These are phyloP conservation scores for Nitzschia sp. DNA, from an alignment of 108 stramenopile genomes.

Conservation along the genomic window DNA sequence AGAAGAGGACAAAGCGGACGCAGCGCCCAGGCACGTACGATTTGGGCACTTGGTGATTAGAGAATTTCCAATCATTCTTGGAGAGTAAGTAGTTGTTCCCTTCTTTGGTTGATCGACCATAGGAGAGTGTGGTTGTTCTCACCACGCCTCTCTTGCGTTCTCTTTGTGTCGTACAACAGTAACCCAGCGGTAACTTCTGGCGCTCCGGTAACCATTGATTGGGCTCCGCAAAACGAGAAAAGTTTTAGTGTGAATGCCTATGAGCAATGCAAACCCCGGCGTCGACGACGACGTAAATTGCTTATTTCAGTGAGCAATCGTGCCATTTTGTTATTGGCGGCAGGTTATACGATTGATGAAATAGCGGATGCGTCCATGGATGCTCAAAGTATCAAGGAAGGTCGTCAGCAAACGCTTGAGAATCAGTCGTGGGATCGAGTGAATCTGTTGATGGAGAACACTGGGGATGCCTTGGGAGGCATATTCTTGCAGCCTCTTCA, in stretches of 20 bases:
- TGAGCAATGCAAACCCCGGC: slow-evolving; percentile 13
- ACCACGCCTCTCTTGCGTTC: neutral
- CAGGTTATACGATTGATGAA: slow-evolving; percentile 27
- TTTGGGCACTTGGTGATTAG: slow-evolving; percentile 13
- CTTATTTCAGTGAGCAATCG: slow-evolving; percentile 18
- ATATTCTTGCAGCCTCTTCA: slow-evolving; percentile 12
- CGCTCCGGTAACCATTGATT: slow-evolving; percentile 31
- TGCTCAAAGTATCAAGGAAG: slow-evolving; percentile 12
- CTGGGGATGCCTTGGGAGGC: slow-evolving; percentile 4
- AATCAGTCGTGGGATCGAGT: slow-evolving; percentile 20
- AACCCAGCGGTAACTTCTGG: slow-evolving; percentile 16
- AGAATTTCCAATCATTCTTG: slow-evolving; percentile 26
- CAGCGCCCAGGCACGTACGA: slow-evolving; percentile 1
- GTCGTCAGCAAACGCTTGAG: slow-evolving; percentile 7
- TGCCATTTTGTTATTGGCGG: slow-evolving; percentile 16
- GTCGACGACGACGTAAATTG: slow-evolving; percentile 21
- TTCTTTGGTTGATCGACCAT: too few species aligned
- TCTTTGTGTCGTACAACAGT: neutral
- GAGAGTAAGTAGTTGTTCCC: slow-evolving; percentile 1
- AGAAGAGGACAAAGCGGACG: neutral
- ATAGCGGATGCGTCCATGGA: slow-evolving; percentile 23
- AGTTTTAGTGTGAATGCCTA: slow-evolving; percentile 8
- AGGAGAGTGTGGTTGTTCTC: neutral
- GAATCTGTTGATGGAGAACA: slow-evolving; percentile 11
- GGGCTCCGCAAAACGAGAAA: slow-evolving; percentile 16